phyloP scores from a whole-genome alignment of 768 basidiomycete species.

The Solioccasus polychromus region DNA sequence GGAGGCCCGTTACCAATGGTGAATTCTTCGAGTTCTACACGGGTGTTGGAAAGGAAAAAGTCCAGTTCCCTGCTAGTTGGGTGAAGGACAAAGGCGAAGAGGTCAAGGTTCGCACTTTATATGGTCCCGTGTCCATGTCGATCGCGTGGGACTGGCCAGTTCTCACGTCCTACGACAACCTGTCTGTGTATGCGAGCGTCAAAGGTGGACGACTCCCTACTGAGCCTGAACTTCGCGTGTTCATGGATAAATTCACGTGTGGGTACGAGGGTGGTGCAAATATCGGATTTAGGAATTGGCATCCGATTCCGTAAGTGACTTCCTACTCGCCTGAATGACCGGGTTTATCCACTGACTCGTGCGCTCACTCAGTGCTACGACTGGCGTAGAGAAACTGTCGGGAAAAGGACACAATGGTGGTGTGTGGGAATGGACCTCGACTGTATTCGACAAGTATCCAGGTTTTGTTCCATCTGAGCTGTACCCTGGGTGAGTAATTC shows the following conservation, averaged over 20 bases:
- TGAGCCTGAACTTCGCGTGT: slow-evolving; percentile 80
- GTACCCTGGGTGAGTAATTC: slow-evolving; percentile 74
- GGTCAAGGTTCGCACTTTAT: slow-evolving; percentile 74
- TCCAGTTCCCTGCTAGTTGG: slow-evolving; percentile 32
- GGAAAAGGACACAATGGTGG: slow-evolving; percentile 86
- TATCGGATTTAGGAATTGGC: slow-evolving; percentile 89
- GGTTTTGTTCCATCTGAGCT: slow-evolving; percentile 73
- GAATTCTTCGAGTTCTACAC: slow-evolving; percentile 74
- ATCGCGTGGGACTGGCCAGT: slow-evolving; percentile 86
- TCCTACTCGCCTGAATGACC: not conserved
- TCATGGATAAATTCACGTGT: slow-evolving; percentile 69
- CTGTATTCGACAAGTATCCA: slow-evolving; percentile 63
- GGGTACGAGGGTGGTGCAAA: slow-evolving; percentile 81
- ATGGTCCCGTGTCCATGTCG: slow-evolving; percentile 77
- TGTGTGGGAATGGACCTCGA: slow-evolving; percentile 98
- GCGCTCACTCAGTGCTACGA: slow-evolving; percentile 54
- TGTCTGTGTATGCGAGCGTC: slow-evolving; percentile 76
- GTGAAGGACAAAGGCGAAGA: slow-evolving; percentile 12
- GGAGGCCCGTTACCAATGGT: slow-evolving; percentile 85
- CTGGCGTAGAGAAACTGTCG: slow-evolving; percentile 47
- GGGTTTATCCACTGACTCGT: slow-evolving; percentile 3
- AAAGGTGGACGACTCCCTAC: slow-evolving; percentile 95
- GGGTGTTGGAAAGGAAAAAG: slow-evolving; percentile 40
- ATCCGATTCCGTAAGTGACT: slow-evolving; percentile 76
- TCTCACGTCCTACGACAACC: slow-evolving; percentile 69